Percentiles rank a stretch among this genome's conserved stretches.
These are phyloP conservation scores for Candida pseudoglaebosa DNA, from an alignment of 805 yeast species.

Conservation along the genomic window DNA sequence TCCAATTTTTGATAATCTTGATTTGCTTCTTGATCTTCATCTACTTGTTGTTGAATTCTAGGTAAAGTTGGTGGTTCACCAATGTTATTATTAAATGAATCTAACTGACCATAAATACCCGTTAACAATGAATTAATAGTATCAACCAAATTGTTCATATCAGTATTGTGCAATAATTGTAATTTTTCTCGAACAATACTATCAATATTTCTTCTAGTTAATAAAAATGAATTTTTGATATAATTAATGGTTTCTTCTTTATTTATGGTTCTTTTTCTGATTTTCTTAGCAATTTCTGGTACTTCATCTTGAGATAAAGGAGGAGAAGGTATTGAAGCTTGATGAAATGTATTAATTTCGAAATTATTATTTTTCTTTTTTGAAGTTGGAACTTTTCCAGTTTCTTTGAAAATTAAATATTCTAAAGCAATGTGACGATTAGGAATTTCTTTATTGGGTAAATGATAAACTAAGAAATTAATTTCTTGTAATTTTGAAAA, in stretches of 20 bases:
- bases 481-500: constrained; percentile 14
- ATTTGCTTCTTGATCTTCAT: neutral
- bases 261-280: neutral
- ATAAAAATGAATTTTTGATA: constrained; percentile 2
- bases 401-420: constrained; percentile 11
- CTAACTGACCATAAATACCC: constrained; percentile 5
- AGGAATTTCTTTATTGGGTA: constrained; percentile 13
- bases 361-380: neutral
- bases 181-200: constrained; percentile 4
- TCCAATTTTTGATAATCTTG: neutral
- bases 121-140: constrained; percentile 5
- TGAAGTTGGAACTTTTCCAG: constrained; percentile 1
- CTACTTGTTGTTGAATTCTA: neutral
- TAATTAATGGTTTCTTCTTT: constrained; percentile 4
- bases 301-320: constrained; percentile 3
- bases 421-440: constrained; percentile 12
- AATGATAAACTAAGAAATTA: constrained; percentile 12
- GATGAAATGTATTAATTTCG: neutral
- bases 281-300: neutral
- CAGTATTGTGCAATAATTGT: constrained; percentile 5
- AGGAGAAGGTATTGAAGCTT: constrained; percentile 3
- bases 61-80: constrained; percentile 3
- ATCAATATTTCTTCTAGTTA: constrained; percentile 4
- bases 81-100: constrained; percentile 4
- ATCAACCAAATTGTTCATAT: constrained; percentile 5